These are phyloP conservation scores for Capronia americana DNA, from an alignment of 2,329 filamentous ascomycete genomes.

Conservation along the genomic window DNA sequence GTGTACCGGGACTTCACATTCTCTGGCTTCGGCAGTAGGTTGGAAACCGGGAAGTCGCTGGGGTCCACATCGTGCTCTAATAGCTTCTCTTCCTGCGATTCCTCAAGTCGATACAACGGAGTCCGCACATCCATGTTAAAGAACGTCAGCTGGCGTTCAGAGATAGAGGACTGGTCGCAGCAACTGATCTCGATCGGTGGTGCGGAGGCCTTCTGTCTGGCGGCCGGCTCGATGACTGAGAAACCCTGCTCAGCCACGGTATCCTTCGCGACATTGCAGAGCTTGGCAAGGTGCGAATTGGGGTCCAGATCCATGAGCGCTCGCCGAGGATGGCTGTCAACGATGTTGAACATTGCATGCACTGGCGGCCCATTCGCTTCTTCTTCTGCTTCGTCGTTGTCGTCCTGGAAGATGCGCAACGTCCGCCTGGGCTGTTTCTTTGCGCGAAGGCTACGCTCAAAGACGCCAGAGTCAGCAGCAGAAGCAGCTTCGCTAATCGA, in stretches of 20 bases:
- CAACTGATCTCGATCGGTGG: constrained; percentile 84
- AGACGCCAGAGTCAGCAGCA: constrained; percentile 72
- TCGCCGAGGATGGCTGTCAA: constrained; percentile 69
- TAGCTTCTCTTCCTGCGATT: constrained; percentile 72
- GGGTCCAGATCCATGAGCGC: constrained; percentile 72
- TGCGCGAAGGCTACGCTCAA: constrained; percentile 73
- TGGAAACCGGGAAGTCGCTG: constrained; percentile 65
- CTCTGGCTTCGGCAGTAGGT: constrained; percentile 77
- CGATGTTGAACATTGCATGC: constrained; percentile 82
- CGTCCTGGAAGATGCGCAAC: constrained; percentile 67
- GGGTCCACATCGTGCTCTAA: constrained; percentile 74
- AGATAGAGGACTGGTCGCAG: constrained; percentile 67
- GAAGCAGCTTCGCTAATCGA: constrained; percentile 75
- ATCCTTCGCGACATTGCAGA: constrained; percentile 78
- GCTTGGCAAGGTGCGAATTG: constrained; percentile 73
- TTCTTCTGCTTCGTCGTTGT: constrained; percentile 47
- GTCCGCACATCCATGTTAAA: constrained; percentile 81
- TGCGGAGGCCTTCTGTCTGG: constrained; percentile 77
- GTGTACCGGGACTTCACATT: constrained; percentile 85
- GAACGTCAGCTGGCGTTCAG: constrained; percentile 74
- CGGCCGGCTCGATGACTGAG: constrained; percentile 79
- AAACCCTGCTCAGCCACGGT: constrained; percentile 74
- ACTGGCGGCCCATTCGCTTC: constrained; percentile 66
- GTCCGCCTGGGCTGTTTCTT: constrained; percentile 68
- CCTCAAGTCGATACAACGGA: constrained; percentile 68